Evolutionary conservation across 495 filamentous ascomycete genomes (phyloP).

Genomic region (Talaromyces borbonicus): DNA sequence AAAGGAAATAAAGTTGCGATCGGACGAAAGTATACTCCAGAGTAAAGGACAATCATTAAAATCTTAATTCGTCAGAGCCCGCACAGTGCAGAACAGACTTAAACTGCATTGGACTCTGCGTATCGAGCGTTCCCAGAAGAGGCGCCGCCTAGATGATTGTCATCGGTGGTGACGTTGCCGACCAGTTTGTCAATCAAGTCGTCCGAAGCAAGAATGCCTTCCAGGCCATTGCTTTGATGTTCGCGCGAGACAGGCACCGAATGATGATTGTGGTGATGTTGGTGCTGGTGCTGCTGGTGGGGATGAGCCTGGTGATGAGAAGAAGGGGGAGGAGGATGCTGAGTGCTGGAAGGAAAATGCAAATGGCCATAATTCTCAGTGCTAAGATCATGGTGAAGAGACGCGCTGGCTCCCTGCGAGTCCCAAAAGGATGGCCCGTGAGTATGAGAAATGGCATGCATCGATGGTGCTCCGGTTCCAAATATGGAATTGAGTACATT

Average conservation of each 20-base stretch:
- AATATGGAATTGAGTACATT: constrained; percentile 27
- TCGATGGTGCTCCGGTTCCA: constrained; percentile 20
- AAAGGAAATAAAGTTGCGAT: neutral
- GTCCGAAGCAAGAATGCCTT: constrained; percentile 27
- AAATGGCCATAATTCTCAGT: constrained; percentile 27
- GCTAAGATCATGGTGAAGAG: constrained; percentile 24
- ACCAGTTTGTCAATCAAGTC: constrained; percentile 35
- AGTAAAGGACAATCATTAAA: neutral
- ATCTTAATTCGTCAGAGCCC: neutral
- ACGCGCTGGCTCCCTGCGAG: constrained; percentile 17
- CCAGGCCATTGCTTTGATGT: constrained; percentile 24
- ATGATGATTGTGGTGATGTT: constrained; percentile 12
- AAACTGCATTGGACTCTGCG: neutral
- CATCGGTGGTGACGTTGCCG: constrained; percentile 24
- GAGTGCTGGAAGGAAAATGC: constrained; percentile 22
- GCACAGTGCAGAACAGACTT: too few relatives aligned
- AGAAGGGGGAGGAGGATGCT: neutral
- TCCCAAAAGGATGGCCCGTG: constrained; percentile 25
- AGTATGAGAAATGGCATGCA: constrained; percentile 28
- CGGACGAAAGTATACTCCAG: neutral
- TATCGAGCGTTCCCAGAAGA: constrained; percentile 4
- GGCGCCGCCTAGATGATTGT: constrained; percentile 4
- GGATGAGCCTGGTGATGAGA: neutral
- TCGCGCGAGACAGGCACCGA: constrained; percentile 26
- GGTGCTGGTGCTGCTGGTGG: constrained; percentile 2